phyloP scores from a whole-genome alignment of 345 rosid species.

The Linum lewisii region DNA sequence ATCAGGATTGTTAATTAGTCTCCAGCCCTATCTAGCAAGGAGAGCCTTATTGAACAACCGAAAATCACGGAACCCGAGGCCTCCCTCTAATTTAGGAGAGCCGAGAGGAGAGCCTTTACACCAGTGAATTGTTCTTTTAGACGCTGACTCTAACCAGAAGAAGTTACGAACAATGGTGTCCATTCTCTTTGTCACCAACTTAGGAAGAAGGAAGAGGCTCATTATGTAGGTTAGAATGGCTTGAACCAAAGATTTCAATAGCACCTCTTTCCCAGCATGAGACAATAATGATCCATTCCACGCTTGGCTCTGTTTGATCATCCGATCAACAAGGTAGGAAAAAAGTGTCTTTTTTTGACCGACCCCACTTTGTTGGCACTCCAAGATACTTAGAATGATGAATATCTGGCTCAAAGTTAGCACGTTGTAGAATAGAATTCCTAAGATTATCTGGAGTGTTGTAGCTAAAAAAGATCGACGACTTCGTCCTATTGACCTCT shows the following conservation, averaged over 20 bases:
- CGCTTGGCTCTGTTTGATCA: not conserved
- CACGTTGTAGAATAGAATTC: too few relatives aligned
- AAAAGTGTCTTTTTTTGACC: not conserved
- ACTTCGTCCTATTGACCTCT: not conserved
- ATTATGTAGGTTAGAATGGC: not conserved
- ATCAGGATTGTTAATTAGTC: not conserved
- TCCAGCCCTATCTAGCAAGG: not conserved
- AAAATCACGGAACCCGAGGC: not conserved
- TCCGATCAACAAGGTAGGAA: not conserved
- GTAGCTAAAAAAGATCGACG: not conserved
- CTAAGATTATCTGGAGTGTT: not conserved
- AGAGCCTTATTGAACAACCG: not conserved
- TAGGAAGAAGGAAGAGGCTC: not conserved
- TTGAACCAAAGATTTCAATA: not conserved
- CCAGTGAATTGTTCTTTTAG: not conserved
- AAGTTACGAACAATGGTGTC: not conserved
- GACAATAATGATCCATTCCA: not conserved
- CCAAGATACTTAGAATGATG: not conserved
- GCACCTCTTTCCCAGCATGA: not conserved
- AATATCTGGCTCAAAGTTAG: not conserved
- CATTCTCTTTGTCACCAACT: not conserved
- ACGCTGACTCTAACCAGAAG: not conserved
- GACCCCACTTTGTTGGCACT: not conserved
- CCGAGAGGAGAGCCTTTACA: too few relatives aligned
- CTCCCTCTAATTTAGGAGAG: not conserved